Evolutionary conservation across 139 green algal species (phyloP), one percentile per base, ranked within the genome.

Genomic region (Coccomyxa sp.): DNA sequence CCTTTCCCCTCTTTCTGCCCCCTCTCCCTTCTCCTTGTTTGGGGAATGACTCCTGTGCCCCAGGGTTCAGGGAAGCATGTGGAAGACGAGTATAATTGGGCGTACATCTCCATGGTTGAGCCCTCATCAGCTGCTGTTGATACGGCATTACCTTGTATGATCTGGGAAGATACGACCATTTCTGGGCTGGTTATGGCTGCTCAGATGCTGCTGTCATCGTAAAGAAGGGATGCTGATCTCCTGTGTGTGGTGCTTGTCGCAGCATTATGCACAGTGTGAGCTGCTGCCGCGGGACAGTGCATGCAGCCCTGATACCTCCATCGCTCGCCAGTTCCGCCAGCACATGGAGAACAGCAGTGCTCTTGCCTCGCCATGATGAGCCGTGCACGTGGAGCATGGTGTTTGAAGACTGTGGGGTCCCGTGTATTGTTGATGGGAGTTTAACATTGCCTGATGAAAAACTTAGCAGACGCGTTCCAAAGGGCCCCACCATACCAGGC

Each of bases 211-310:
- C n/a, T 32, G 38, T 59, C 15, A 16, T 13, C n/a, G 58, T 13
- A 17, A 58, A 51, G 51, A 57, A 21, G 74, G 78, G 15, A 14
- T 74, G 57, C 32, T 23, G 74, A n/a, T 16, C 13, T 82, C 21
- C 12, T 71, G 58, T 17, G 38, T 30, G 31, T n/a, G 30, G 71
- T 32, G 71, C 58, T 32, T 27, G 30, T 27, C 66, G 86, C 91
- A 95, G 89, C 94, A 98, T 84, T 91, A 91, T 81, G 94, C 89
- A 12, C 95, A 99, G 91, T 99, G 96, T 86, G 91, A 98, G 89
- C 89, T 99, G 82, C 86, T 98, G 86, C 92, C 93, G n/a, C 81
- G 91, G 13, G 80, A 87, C 12, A 89, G 88, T 13, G 88, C 90
- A 0, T 76, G 86, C 15, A 86, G 88, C 45, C 83, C 87, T 0